Evolutionary conservation across 805 yeast species (phyloP).

Genomic region (Isabelozyma pseudorhagii): DNA sequence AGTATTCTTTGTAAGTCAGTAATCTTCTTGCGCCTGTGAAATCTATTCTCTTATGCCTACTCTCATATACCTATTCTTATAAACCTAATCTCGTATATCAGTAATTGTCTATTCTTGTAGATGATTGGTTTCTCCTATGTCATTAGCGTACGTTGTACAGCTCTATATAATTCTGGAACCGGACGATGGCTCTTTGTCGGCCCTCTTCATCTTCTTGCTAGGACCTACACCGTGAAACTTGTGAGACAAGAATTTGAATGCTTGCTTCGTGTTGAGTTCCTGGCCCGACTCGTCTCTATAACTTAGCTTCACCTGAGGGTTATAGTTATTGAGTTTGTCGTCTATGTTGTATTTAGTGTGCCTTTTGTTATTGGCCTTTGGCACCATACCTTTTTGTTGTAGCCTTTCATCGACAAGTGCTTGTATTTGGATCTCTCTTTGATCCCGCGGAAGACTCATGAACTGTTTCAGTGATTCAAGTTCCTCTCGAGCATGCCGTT

Average conservation of each 20-base stretch:
- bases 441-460: conserved; percentile 22
- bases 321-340: conserved; percentile 27
- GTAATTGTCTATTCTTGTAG: too few relatives aligned
- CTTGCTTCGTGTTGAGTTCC: conserved; percentile 59
- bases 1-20: too few relatives aligned
- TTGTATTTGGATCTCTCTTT: conserved; percentile 23
- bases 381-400: conserved; percentile 20
- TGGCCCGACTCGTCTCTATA: conserved; percentile 68
- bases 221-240: conserved; percentile 65
- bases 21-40: too few relatives aligned
- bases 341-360: conserved; percentile 3
- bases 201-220: conserved; percentile 9
- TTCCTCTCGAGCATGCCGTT: conserved; percentile 27
- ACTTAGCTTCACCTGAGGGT: conserved; percentile 49
- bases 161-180: conserved; percentile 1
- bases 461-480: conserved; percentile 23
- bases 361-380: not conserved
- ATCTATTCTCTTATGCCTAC: too few relatives aligned
- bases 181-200: conserved; percentile 1
- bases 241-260: conserved; percentile 74
- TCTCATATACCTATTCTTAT: too few relatives aligned
- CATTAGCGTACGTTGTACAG: too few relatives aligned
- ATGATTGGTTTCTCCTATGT: too few relatives aligned
- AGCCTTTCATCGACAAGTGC: conserved; percentile 27
- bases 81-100: too few relatives aligned